A percentile compares a stretch with the other conserved stretches of the same genome.
phyloP scores from a whole-genome alignment of 805 yeast genomes.

The Saccharomycopsis sp. region DNA sequence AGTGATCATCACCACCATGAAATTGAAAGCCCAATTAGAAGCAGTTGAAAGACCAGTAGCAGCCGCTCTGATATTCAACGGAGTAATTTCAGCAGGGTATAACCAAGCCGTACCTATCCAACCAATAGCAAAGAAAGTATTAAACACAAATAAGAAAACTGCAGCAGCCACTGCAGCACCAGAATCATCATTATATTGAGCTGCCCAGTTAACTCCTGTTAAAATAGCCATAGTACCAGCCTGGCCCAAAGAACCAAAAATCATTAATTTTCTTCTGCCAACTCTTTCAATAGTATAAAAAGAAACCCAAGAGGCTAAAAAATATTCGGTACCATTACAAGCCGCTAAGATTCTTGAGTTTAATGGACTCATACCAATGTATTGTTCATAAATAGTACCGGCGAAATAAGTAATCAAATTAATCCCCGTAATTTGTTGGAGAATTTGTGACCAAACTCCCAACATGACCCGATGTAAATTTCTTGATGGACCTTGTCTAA shows the following conservation, averaged over 20 bases:
- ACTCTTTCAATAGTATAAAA: conserved; percentile 47
- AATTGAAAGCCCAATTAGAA: conserved; percentile 57
- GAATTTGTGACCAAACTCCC: conserved; percentile 56
- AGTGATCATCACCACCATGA: conserved; percentile 57
- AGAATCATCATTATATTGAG: conserved; percentile 30
- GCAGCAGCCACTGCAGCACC: conserved; percentile 52
- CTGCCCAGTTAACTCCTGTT: conserved; percentile 30
- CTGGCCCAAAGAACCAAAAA: conserved; percentile 42
- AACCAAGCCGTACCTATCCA: conserved; percentile 49
- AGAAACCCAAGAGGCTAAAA: conserved; percentile 43
- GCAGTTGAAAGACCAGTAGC: conserved; percentile 38
- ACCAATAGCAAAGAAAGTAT: conserved; percentile 27
- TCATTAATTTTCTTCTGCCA: conserved; percentile 58
- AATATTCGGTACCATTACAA: conserved; percentile 50
- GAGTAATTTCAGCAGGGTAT: conserved; percentile 53
- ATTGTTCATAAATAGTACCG: conserved; percentile 41
- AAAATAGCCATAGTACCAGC: conserved; percentile 34
- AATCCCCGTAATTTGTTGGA: conserved; percentile 64
- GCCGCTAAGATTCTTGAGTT: conserved; percentile 54
- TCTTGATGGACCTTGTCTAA: conserved; percentile 44
- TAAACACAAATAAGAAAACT: conserved; percentile 46
- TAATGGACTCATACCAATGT: conserved; percentile 40
- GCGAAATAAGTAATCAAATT: conserved; percentile 60
- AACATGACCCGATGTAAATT: conserved; percentile 49
- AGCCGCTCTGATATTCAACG: conserved; percentile 45